These are phyloP conservation scores for Mycena chlorophos DNA, from an alignment of 768 basidiomycete species.

Conservation along the genomic window DNA sequence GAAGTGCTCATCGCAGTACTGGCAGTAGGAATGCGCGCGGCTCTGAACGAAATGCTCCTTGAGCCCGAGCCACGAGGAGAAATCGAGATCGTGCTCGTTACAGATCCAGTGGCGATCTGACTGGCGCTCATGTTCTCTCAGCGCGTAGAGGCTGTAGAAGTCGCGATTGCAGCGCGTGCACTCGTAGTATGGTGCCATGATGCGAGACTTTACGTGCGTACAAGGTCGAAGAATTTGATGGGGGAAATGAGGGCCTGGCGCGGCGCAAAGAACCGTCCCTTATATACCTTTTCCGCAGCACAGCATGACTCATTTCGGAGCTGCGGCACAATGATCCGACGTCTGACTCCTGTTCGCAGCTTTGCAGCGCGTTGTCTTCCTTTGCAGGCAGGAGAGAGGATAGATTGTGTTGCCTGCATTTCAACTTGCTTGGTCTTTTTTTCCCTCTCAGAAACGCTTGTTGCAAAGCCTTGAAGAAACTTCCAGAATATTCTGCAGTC, in stretches of 20 bases:
- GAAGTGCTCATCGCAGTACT: conserved; percentile 49
- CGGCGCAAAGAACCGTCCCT: background rate
- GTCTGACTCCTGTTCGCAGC: no score
- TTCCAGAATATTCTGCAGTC: no score
- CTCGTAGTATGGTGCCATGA: background rate
- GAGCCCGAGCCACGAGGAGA: conserved; percentile 37
- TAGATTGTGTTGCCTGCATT: no score
- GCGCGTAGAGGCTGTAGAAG: background rate
- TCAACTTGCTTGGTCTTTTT: no score
- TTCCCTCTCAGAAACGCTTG: no score
- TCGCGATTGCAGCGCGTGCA: background rate
- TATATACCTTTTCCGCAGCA: background rate
- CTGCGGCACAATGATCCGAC: no score
- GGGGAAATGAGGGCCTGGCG: background rate
- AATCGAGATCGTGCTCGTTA: conserved; percentile 46
- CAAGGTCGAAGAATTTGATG: no score
- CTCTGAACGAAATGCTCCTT: conserved; percentile 56
- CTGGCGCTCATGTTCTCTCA: background rate
- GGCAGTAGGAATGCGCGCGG: conserved; percentile 52
- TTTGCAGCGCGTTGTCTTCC: no score
- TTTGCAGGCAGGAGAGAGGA: no score
- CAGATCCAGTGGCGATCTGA: conserved; percentile 32
- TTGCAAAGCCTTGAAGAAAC: no score
- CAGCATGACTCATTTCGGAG: background rate
- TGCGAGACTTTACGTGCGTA: background rate